These are phyloP conservation scores for Ammopiptanthus mongolicus DNA, from an alignment of 306 rosid genomes.

Conservation along the genomic window DNA sequence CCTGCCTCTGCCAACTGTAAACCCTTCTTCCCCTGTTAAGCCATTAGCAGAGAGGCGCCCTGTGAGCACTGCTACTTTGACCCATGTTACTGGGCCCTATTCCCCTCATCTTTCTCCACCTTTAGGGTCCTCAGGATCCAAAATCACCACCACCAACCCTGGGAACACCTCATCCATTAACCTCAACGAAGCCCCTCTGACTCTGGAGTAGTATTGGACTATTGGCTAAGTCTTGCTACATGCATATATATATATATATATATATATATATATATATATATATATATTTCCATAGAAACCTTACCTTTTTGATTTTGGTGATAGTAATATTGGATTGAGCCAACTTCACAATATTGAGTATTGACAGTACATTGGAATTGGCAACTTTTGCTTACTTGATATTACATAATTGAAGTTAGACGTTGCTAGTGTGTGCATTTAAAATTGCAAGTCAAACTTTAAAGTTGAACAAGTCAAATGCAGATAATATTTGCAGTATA, in stretches of 20 bases:
- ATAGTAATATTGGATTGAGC: background rate
- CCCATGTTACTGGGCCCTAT: slow-evolving; percentile 29
- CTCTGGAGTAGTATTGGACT: background rate
- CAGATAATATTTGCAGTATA: background rate
- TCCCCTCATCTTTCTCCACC: slow-evolving; percentile 28
- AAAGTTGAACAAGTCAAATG: background rate
- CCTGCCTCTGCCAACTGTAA: slow-evolving; percentile 16
- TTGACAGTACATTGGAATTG: background rate
- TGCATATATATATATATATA: slow-evolving; percentile 15
- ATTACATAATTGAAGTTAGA: background rate
- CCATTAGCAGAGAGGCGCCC: slow-evolving; percentile 72
- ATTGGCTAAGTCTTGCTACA: background rate
- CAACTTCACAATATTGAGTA: background rate
- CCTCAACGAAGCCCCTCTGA: slow-evolving; percentile 57
- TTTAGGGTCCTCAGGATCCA: slow-evolving; percentile 23
- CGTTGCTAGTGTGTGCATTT: background rate
- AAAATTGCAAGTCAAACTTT: background rate
- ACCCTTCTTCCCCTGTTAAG: slow-evolving; percentile 51
- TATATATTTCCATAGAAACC: slow-evolving; percentile 23
- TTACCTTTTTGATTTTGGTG: slow-evolving; percentile 14
- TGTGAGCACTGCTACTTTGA: slow-evolving; percentile 41
- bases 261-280: no score
- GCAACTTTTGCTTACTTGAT: background rate
- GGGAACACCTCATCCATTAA: slow-evolving; percentile 32
- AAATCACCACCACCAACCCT: background rate